phyloP scores from a whole-genome alignment of 1,284 basidiomycete genomes.

The Singerocomus rubriflavus region DNA sequence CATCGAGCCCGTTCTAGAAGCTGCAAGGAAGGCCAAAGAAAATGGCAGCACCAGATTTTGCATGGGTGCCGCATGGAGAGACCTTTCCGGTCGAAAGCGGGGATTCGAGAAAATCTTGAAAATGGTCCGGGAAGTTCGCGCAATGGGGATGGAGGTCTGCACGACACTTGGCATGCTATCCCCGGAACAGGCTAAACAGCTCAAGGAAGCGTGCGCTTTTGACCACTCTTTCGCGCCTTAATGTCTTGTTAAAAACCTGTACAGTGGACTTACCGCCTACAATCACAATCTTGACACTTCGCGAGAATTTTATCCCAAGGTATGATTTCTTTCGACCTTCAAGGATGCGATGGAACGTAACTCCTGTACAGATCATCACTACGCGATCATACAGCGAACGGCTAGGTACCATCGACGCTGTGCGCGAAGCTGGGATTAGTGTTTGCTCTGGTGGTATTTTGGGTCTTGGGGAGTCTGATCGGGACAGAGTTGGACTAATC shows the following conservation, averaged over 20 bases:
- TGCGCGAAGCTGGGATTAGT: constrained; percentile 92
- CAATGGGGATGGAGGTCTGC: constrained; percentile 97
- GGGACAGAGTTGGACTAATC: constrained; percentile 91
- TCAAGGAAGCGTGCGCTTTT: constrained; percentile 83
- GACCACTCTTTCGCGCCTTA: constrained; percentile 1
- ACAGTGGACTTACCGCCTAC: constrained; percentile 90
- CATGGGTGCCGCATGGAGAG: constrained; percentile 99
- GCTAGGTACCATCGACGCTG: constrained; percentile 84
- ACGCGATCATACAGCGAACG: constrained; percentile 95
- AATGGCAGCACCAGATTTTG: constrained; percentile 98
- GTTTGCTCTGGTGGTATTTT: constrained; percentile 98
- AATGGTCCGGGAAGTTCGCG: constrained; percentile 89
- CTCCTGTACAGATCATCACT: constrained; percentile 76
- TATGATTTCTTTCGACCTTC: constrained; percentile 28
- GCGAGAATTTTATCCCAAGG: constrained; percentile 93
- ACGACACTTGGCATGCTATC: constrained; percentile 97
- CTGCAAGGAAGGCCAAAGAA: constrained; percentile 88
- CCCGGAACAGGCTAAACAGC: constrained; percentile 87
- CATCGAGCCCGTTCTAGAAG: constrained; percentile 88
- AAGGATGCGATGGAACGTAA: constrained; percentile 4
- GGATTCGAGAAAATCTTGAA: constrained; percentile 92
- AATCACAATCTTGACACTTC: constrained; percentile 99
- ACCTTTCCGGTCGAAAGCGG: constrained; percentile 89
- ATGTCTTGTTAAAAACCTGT: constrained; percentile 4
- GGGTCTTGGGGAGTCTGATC: constrained; percentile 89